Percentiles rank a stretch among this genome's conserved stretches.
Evolutionary conservation across 139 green algal species (phyloP).

Genomic region (Ettlia oleoabundans): DNA sequence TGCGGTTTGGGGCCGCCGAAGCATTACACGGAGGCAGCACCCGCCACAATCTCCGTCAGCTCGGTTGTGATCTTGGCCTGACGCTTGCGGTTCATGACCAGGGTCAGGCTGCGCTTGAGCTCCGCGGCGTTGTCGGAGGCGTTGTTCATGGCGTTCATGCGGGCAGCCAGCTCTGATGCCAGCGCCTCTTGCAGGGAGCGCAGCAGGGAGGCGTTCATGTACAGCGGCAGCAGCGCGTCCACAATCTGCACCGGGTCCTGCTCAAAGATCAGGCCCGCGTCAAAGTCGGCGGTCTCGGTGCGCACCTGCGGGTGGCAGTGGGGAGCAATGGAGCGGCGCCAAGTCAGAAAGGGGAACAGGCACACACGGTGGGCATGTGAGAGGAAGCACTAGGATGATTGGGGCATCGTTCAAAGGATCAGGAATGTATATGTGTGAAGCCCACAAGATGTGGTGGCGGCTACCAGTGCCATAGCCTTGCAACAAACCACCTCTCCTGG

Average conservation of each 20-base stretch:
- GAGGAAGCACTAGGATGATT: neutral
- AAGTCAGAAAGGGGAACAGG: neutral
- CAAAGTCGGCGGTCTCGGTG: conserved; percentile 80
- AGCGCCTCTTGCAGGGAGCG: conserved; percentile 87
- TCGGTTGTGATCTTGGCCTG: conserved; percentile 94
- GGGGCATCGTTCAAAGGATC: too few relatives aligned
- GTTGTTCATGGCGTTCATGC: conserved; percentile 99
- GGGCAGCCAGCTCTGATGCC: conserved; percentile 96
- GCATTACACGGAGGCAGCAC: neutral
- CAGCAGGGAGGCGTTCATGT: conserved; percentile 97
- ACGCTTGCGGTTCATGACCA: conserved; percentile 93
- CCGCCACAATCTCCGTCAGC: conserved; percentile 24
- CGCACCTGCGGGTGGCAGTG: conserved; percentile 44
- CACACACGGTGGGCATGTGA: neutral
- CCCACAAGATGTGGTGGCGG: too few relatives aligned
- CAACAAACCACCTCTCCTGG: too few relatives aligned
- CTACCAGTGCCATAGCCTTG: too few relatives aligned
- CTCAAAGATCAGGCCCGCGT: conserved; percentile 96
- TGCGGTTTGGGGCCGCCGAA: too few relatives aligned
- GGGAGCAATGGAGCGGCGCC: neutral
- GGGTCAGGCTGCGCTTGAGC: conserved; percentile 87
- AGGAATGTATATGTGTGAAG: too few relatives aligned
- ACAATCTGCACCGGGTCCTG: conserved; percentile 99
- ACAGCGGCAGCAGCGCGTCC: conserved; percentile 97
- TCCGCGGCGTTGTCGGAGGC: conserved; percentile 97